Base-by-base conservation (phyloP, 2,329 filamentous ascomycete species). In the Juglanconis sp. region DNA sequence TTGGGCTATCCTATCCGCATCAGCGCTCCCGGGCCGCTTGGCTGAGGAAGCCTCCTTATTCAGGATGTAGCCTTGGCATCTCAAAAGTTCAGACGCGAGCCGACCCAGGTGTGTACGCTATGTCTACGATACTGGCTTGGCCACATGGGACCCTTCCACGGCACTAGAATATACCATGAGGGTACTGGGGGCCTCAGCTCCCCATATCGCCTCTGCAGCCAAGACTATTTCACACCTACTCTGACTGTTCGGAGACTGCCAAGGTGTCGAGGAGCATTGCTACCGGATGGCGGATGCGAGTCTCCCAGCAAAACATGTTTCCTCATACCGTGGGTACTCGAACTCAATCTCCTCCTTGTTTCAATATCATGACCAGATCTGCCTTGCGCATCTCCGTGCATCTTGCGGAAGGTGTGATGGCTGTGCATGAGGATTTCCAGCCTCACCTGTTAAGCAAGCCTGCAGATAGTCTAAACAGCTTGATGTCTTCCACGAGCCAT, bases 181-280 rank as follows among this genome's bases (percentile, higher is more conserved):
- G 4, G 5, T 46, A 48, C 44, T 17, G 24, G 46, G 46, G 4
- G 46, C 24, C 7, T 24, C 17, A 24, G 34, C 17, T 9, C 8
- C 8, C 17, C 36, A 42, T 9, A 15, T 52, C 55, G 36, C 47
- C 49, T 58, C 36, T 34, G n/a, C 17, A 51, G 60, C 60, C 60
- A 59, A 59, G 60, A 54, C 52, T 30, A 54, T 17, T 40, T 49
- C n/a, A 51, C 44, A 42, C 40, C 56, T n/a, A 46, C 60, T 60
- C 57, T 51, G 52, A 63, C 61, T 47, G 24, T 56, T 50, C 50
- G 48, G 55, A 56, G 51, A 63, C 61, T 60, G 61, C 61, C 61
- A 63, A 63, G 61, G 57, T 59, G 48, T 62, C 60, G 57, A 62
- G 51, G 47, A 53, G 46, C 46, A 38, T 36, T 40, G 55, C 46